phyloP scores from a whole-genome alignment of 2,329 filamentous ascomycete genomes.

The Capronia americana region DNA sequence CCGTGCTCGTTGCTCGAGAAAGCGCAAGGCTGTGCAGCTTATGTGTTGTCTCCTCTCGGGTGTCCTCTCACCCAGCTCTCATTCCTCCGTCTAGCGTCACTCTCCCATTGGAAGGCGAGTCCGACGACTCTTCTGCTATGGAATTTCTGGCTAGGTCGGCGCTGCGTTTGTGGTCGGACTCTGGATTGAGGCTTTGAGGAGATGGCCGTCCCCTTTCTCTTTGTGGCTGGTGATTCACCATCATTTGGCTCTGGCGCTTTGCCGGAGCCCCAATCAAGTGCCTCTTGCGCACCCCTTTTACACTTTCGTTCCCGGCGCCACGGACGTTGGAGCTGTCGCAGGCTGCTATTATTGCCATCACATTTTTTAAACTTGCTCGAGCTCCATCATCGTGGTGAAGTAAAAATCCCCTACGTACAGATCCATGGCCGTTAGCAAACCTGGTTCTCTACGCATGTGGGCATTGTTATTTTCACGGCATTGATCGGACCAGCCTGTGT shows the following conservation, averaged over 20 bases:
- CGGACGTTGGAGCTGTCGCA: conserved; percentile 12
- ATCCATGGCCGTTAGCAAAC: neutral
- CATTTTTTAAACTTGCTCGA: conserved; percentile 8
- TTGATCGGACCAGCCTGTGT: neutral
- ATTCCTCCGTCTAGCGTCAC: neutral
- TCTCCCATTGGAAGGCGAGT: conserved; percentile 2
- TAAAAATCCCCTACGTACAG: neutral
- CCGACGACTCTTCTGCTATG: neutral
- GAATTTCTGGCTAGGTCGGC: neutral
- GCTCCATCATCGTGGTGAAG: neutral
- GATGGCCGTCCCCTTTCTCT: conserved; percentile 4
- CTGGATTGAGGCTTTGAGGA: conserved; percentile 8
- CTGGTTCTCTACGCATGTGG: neutral
- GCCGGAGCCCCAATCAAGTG: conserved; percentile 8
- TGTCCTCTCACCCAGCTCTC: neutral
- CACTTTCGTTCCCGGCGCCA: conserved; percentile 20
- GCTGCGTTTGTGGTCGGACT: conserved; percentile 26
- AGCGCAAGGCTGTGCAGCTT: neutral
- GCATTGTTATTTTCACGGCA: neutral
- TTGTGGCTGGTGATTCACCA: conserved; percentile 1
- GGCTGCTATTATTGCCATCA: conserved; percentile 14
- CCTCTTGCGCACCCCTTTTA: conserved; percentile 1
- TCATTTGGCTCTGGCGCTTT: conserved; percentile 14
- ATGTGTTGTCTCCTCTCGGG: too few relatives aligned
- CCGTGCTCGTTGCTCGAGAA: neutral